These are phyloP conservation scores for Talinum fruticosum DNA, from an alignment of 148 eudicot genomes.

Conservation along the genomic window DNA sequence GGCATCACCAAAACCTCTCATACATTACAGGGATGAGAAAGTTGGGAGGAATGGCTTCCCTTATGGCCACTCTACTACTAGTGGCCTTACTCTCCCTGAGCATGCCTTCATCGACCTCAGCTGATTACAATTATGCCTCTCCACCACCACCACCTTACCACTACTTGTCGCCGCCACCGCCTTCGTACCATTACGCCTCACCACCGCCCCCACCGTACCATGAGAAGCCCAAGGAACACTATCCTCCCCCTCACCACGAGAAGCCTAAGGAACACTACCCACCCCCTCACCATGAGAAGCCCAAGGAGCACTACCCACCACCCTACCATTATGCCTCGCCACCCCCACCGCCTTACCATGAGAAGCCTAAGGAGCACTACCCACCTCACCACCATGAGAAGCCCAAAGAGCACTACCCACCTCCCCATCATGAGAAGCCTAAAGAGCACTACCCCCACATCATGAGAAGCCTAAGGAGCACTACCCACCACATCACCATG, in stretches of 20 bases:
- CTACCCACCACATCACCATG: constrained; percentile 9
- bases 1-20: constrained; percentile 14
- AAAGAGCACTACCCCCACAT: constrained; percentile 12
- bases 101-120: constrained; percentile 34
- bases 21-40: constrained; percentile 16
- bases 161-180: constrained; percentile 12
- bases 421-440: constrained; percentile 14
- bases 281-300: constrained; percentile 21
- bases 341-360: constrained; percentile 21
- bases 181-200: constrained; percentile 30
- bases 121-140: constrained; percentile 37
- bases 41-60: constrained; percentile 30
- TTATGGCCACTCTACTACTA: constrained; percentile 38
- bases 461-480: constrained; percentile 8
- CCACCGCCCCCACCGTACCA: constrained; percentile 20
- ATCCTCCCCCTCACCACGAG: constrained; percentile 23
- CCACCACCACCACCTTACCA: constrained; percentile 33
- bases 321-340: constrained; percentile 10
- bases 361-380: constrained; percentile 17
- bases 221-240: constrained; percentile 17
- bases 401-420: constrained; percentile 16
- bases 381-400: constrained; percentile 24
- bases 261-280: constrained; percentile 19
- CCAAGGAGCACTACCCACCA: constrained; percentile 23
- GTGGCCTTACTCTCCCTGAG: constrained; percentile 39